phyloP scores from a whole-genome alignment of 768 basidiomycete species.

The Pleurotus sapidus region DNA sequence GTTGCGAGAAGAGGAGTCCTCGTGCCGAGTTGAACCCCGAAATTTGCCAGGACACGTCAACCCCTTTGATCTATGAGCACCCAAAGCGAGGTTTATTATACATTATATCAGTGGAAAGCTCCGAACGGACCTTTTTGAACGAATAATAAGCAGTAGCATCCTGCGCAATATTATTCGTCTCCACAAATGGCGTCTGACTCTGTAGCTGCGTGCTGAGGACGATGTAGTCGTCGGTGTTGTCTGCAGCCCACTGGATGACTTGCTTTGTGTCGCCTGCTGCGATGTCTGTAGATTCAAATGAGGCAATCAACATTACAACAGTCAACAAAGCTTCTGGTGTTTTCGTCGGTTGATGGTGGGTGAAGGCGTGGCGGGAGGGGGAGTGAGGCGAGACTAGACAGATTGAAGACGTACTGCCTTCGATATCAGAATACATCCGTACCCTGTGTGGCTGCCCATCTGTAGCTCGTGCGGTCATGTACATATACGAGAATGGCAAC shows the following conservation, averaged over 20 bases:
- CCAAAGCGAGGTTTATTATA: background rate
- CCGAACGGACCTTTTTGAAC: constrained; percentile 27
- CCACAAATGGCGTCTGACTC: background rate
- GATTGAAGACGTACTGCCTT: background rate
- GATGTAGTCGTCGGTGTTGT: background rate
- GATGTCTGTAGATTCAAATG: background rate
- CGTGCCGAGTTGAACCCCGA: constrained; percentile 38
- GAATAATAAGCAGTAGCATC: constrained; percentile 50
- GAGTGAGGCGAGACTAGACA: too few relatives aligned
- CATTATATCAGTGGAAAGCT: background rate
- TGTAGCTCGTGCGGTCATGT: constrained; percentile 1
- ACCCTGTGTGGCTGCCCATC: constrained; percentile 7
- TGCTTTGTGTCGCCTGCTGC: background rate
- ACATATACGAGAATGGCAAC: constrained; percentile 9
- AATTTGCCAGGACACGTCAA: constrained; percentile 39
- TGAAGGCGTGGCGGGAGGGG: too few relatives aligned
- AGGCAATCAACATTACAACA: too few relatives aligned
- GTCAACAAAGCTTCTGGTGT: too few relatives aligned
- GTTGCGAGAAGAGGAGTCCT: constrained; percentile 34
- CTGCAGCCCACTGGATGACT: background rate
- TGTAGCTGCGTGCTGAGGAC: background rate
- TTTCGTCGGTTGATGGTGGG: background rate
- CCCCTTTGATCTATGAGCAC: constrained; percentile 16
- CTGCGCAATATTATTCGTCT: constrained; percentile 41
- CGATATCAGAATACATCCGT: constrained; percentile 10